phyloP scores from a whole-genome alignment of 1,284 basidiomycete species.

The Marasmius sp. region DNA sequence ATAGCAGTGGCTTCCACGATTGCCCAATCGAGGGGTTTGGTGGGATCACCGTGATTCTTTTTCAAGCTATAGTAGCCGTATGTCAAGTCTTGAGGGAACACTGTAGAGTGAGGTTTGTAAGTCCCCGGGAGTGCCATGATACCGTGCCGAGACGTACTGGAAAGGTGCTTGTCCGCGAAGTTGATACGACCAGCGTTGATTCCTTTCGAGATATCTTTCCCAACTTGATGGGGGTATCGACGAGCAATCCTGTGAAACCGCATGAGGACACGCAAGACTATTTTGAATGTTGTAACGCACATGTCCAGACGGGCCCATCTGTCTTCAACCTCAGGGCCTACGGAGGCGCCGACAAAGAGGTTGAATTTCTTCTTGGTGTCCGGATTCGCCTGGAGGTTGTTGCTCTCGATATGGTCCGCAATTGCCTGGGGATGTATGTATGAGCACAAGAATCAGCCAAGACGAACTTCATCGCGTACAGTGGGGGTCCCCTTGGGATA shows the following conservation, averaged over 20 bases:
- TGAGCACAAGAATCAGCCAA: neutral
- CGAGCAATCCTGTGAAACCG: conserved; percentile 38
- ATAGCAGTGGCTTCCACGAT: conserved; percentile 54
- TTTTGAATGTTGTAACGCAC: conserved; percentile 21
- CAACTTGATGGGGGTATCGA: conserved; percentile 51
- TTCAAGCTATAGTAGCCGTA: conserved; percentile 48
- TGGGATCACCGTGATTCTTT: conserved; percentile 43
- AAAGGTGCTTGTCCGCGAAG: conserved; percentile 47
- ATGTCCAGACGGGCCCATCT: conserved; percentile 46
- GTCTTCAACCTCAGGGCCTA: conserved; percentile 49
- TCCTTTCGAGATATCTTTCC: conserved; percentile 49
- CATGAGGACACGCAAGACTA: neutral
- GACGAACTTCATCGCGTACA: conserved; percentile 22
- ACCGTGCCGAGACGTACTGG: conserved; percentile 27
- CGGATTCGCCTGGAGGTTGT: conserved; percentile 42
- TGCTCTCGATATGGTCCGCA: conserved; percentile 46
- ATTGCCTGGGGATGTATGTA: conserved; percentile 32
- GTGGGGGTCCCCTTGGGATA: conserved; percentile 49
- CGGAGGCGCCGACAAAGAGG: conserved; percentile 49
- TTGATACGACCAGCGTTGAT: conserved; percentile 48
- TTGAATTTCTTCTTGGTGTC: conserved; percentile 49
- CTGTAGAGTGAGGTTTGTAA: conserved; percentile 18
- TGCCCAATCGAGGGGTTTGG: conserved; percentile 49
- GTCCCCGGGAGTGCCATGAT: neutral
- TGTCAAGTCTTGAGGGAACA: conserved; percentile 50